Evolutionary conservation across 257 asterid genomes (phyloP).

Genomic region (Perilla frutescens): DNA sequence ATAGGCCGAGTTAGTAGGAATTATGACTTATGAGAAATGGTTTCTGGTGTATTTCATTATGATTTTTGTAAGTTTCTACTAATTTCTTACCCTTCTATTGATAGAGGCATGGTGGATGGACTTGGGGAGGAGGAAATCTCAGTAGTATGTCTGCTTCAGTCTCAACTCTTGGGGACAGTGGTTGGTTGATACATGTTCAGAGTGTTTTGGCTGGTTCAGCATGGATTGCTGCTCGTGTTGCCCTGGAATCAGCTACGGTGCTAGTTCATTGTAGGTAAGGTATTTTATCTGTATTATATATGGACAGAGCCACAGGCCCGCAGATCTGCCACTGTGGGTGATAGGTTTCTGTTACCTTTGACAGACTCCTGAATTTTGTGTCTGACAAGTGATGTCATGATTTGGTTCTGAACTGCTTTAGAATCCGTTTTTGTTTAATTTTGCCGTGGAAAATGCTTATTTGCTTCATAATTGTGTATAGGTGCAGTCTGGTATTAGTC

Average conservation of each 20-base stretch:
- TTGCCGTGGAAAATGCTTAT: too few relatives aligned
- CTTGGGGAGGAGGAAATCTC: conserved; percentile 98
- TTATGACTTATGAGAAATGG: background rate
- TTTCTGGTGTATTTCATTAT: conserved; percentile 28
- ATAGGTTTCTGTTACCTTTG: background rate
- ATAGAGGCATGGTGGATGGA: conserved; percentile 98
- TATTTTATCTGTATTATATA: conserved; percentile 26
- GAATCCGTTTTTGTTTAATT: too few relatives aligned
- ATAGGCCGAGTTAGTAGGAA: conserved; percentile 21
- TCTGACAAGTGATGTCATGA: too few relatives aligned
- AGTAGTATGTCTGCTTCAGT: conserved; percentile 99
- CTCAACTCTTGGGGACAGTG: conserved; percentile 95
- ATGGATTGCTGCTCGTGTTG: conserved; percentile 99
- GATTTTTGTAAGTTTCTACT: conserved; percentile 7
- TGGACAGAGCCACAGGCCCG: background rate
- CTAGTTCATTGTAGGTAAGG: conserved; percentile 98
- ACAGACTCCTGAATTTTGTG: too few relatives aligned
- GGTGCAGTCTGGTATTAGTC: too few relatives aligned
- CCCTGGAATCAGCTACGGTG: conserved; percentile 92
- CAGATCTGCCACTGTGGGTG: background rate
- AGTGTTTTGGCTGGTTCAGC: conserved; percentile 97
- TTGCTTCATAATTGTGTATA: too few relatives aligned
- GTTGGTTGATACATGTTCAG: conserved; percentile 98
- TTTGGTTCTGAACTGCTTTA: too few relatives aligned
- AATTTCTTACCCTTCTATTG: conserved; percentile 26